Percentiles rank a stretch among this genome's conserved stretches.
phyloP scores from a whole-genome alignment of 352 stramenopile genomes.

The Aphanomyces astaci region DNA sequence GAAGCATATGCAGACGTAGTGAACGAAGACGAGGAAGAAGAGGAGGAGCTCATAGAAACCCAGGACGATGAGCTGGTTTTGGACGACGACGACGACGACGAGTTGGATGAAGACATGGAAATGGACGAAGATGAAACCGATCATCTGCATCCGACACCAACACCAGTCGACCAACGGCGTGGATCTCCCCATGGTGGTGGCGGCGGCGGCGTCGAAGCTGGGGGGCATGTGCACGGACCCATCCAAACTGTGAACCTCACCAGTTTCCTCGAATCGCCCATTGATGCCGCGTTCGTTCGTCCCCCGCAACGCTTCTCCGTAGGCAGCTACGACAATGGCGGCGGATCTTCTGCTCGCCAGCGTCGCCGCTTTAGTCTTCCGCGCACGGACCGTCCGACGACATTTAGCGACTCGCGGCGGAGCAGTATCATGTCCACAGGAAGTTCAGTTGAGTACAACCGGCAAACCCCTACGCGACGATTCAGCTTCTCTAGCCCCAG shows the following conservation, averaged over 20 bases:
- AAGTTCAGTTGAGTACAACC: not conserved
- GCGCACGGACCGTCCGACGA: not conserved
- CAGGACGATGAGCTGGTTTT: constrained; percentile 8
- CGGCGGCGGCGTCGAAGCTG: not conserved
- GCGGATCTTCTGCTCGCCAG: not conserved
- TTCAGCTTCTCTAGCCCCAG: not conserved
- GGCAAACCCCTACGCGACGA: not conserved
- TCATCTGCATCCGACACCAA: not conserved
- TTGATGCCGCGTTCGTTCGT: not conserved
- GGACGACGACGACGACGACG: constrained; percentile 7
- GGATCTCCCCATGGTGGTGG: too few relatives aligned
- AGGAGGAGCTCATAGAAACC: not conserved
- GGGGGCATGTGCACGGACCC: not conserved
- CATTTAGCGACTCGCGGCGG: not conserved
- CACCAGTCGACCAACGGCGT: not conserved
- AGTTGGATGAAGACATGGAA: constrained; percentile 14
- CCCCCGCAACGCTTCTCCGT: not conserved
- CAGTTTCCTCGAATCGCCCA: constrained; percentile 15
- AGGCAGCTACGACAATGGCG: not conserved
- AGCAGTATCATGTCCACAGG: not conserved
- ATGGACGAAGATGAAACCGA: constrained; percentile 13
- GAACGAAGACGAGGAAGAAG: constrained; percentile 2
- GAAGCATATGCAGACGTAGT: not conserved
- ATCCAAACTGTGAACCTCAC: constrained; percentile 14
- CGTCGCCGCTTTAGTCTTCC: not conserved